A percentile compares a stretch with the other conserved stretches of the same genome.
Conservation (phyloP, 441 rosid species). For the Bruguiera hainesii region DNA sequence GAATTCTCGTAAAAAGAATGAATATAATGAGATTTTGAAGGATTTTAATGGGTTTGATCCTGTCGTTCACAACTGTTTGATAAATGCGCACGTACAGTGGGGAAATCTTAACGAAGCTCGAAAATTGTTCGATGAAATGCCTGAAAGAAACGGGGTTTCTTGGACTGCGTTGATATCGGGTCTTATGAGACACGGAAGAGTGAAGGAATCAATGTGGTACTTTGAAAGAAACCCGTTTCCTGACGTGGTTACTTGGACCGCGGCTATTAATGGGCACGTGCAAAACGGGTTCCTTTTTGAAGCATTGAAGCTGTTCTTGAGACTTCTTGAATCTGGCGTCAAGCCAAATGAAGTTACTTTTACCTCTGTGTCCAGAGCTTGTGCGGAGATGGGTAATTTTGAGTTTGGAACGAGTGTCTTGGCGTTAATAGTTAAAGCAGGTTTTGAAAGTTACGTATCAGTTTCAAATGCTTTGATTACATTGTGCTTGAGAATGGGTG, state of each 20-base stretch:
- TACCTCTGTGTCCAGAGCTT: slow-evolving; percentile 43
- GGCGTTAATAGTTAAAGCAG: slow-evolving; percentile 45
- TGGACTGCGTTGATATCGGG: slow-evolving; percentile 59
- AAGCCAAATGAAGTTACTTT: slow-evolving; percentile 51
- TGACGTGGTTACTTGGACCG: slow-evolving; percentile 53
- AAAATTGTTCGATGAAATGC: slow-evolving; percentile 63
- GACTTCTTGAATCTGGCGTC: slow-evolving; percentile 38
- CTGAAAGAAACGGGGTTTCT: slow-evolving; percentile 48
- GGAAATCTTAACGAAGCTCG: slow-evolving; percentile 48
- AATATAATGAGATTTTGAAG: slow-evolving; percentile 41
- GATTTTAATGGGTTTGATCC: slow-evolving; percentile 45
- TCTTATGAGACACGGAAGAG: slow-evolving; percentile 47
- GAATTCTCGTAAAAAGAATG: slow-evolving; percentile 29
- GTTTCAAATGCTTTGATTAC: slow-evolving; percentile 58
- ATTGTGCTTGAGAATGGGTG: slow-evolving; percentile 42
- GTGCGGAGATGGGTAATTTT: slow-evolving; percentile 32
- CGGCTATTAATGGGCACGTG: slow-evolving; percentile 50
- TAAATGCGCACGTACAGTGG: slow-evolving; percentile 31
- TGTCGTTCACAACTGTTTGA: slow-evolving; percentile 46
- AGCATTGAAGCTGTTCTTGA: slow-evolving; percentile 44
- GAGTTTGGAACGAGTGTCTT: slow-evolving; percentile 38
- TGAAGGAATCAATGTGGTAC: slow-evolving; percentile 46
- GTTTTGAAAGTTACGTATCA: slow-evolving; percentile 39
- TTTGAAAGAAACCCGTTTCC: slow-evolving; percentile 54
- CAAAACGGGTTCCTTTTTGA: slow-evolving; percentile 39